phyloP scores from a whole-genome alignment of 2,329 filamentous ascomycete genomes.

The Leptographium lundbergii region DNA sequence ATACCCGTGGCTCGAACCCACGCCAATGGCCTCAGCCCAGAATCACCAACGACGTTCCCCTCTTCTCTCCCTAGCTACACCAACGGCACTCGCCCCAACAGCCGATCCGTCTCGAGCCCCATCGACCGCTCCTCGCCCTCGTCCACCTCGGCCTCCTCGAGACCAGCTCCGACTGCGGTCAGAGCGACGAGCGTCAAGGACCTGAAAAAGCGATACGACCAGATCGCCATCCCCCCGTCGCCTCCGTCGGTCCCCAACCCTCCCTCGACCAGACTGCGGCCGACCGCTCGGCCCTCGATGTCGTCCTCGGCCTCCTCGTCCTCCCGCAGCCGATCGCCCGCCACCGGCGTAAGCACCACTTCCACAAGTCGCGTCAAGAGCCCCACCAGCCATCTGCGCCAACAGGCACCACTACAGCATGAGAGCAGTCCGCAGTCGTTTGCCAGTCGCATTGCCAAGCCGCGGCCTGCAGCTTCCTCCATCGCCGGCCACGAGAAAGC shows the following conservation, averaged over 20 bases:
- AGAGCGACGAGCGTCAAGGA: constrained; percentile 66
- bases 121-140: constrained; percentile 25
- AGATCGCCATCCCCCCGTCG: constrained; percentile 24
- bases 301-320: neutral
- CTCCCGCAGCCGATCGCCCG: neutral
- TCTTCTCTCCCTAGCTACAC: constrained; percentile 25
- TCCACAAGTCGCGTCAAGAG: neutral
- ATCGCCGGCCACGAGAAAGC: constrained; percentile 21
- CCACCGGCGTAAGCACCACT: neutral
- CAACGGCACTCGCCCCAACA: constrained; percentile 26
- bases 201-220: constrained; percentile 67
- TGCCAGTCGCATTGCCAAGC: constrained; percentile 41
- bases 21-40: constrained; percentile 33
- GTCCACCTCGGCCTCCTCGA: constrained; percentile 7
- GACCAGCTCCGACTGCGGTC: constrained; percentile 15
- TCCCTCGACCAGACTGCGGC: neutral
- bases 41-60: constrained; percentile 9
- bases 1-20: constrained; percentile 32
- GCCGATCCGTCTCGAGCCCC: constrained; percentile 45
- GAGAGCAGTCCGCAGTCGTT: constrained; percentile 11
- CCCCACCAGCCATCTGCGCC: neutral
- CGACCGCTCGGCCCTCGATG: neutral
- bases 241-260: neutral
- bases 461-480: constrained; percentile 18
- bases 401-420: neutral